Base-by-base conservation (phyloP, 305 asterid genomes). In the Coffea humblotiana region DNA sequence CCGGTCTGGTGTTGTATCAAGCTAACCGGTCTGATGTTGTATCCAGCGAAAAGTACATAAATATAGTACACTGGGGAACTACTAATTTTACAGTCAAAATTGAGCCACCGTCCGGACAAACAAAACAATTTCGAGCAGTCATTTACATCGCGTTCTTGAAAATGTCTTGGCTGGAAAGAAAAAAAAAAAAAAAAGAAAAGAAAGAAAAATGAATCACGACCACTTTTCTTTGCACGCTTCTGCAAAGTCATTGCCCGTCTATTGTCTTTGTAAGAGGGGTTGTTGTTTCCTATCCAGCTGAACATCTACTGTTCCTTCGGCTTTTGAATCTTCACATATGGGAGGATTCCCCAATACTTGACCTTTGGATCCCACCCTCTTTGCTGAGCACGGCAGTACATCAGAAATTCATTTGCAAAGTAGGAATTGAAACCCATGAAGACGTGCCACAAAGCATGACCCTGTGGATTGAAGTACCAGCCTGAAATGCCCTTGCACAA, bases 351-450 rank as follows among this genome's bases (percentile, higher is more conserved):
- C 76, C 27, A 86, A 85, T 89, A 87, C 56, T 83, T 81, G 40
- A 93, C 90, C 74, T 83, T 88, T 9, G 98, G 98, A 70, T 89
- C 79, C 98, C 97, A 94, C 45, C 88, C 96, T 49, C 96, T 87
- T 83, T 94, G 98, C 82, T 86, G 93, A 72, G 98, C 98, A 25
- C 97, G 98, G 54, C 98, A 94, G 85, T 85, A 92, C 98, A 94
- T 94, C 80, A 92, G 77, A 87, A 94, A 94, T 0, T 91, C 87
- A 76, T 94, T 94, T 52, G 97, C 98, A 3, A 87, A 94, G 84
- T 93, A 93, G 0, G 96, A 92, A 73, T 94, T 94, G 85, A 92
- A 93, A 48, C 96, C 97, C 98, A 93, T 93, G 21, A 89, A 76
- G 69, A 89, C 84, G 52, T 94, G 98, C 98, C 98, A 94, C 65